phyloP scores from a whole-genome alignment of 1,139 yeast species.

The Debaryomyces sp. region DNA sequence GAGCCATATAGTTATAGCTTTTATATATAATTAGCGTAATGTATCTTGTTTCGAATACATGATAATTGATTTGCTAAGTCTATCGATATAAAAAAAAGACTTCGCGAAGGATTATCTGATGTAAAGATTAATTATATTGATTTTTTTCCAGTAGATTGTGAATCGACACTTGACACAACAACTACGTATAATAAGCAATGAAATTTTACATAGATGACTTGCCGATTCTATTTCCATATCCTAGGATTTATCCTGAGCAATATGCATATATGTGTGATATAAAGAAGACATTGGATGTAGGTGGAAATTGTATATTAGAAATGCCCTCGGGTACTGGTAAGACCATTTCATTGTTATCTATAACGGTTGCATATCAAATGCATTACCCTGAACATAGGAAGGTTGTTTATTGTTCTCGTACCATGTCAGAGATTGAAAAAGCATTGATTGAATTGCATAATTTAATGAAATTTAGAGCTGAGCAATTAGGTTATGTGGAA shows the following conservation, averaged over 20 bases:
- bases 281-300: slow-evolving; percentile 89
- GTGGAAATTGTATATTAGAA: slow-evolving; percentile 96
- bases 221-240: slow-evolving; percentile 96
- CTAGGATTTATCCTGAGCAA: slow-evolving; percentile 96
- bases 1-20: neutral
- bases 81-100: neutral
- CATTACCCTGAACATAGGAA: slow-evolving; percentile 93
- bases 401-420: slow-evolving; percentile 96
- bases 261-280: slow-evolving; percentile 97
- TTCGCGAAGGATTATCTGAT: neutral
- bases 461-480: slow-evolving; percentile 82
- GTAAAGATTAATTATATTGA: neutral
- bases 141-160: neutral
- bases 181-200: slow-evolving; percentile 23
- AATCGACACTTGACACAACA: neutral
- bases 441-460: slow-evolving; percentile 91
- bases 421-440: slow-evolving; percentile 98
- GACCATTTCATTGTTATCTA: slow-evolving; percentile 85
- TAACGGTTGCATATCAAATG: slow-evolving; percentile 95
- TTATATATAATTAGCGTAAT: neutral
- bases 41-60: neutral
- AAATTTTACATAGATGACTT: slow-evolving; percentile 91
- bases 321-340: slow-evolving; percentile 99
- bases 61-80: neutral
- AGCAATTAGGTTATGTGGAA: slow-evolving; percentile 81